A percentile compares a stretch with the other conserved stretches of the same genome.
Conservation (phyloP, 1,139 yeast genomes). For the Spencermartinsiella ligniputridi region DNA sequence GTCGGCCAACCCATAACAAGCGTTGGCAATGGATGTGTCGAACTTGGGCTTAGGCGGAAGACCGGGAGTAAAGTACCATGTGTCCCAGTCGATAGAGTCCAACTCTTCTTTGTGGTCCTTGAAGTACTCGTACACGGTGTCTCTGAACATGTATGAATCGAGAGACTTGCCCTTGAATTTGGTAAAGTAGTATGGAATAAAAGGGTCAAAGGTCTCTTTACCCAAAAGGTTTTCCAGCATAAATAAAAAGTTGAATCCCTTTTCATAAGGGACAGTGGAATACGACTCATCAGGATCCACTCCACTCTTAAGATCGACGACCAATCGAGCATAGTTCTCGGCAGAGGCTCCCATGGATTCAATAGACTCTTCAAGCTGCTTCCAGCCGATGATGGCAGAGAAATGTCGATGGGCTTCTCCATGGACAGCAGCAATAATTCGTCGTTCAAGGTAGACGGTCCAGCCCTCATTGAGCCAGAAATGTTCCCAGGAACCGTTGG, state of each 20-base stretch:
- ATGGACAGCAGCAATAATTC: slow-evolving; percentile 71
- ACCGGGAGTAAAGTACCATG: slow-evolving; percentile 78
- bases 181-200: slow-evolving; percentile 70
- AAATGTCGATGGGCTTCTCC: slow-evolving; percentile 79
- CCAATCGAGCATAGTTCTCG: slow-evolving; percentile 56
- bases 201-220: slow-evolving; percentile 61
- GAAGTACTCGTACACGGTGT: slow-evolving; percentile 59
- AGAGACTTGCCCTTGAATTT: slow-evolving; percentile 66
- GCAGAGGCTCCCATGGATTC: slow-evolving; percentile 48
- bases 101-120: slow-evolving; percentile 43
- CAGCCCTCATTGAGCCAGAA: slow-evolving; percentile 96
- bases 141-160: slow-evolving; percentile 78
- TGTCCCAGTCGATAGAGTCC: slow-evolving; percentile 75
- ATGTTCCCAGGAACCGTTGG: slow-evolving; percentile 89
- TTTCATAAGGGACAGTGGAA: slow-evolving; percentile 85
- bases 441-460: slow-evolving; percentile 88
- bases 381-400: slow-evolving; percentile 85
- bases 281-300: slow-evolving; percentile 87
- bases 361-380: slow-evolving; percentile 64
- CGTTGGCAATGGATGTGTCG: slow-evolving; percentile 72
- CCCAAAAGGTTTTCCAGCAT: slow-evolving; percentile 65
- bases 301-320: slow-evolving; percentile 59
- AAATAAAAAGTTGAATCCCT: slow-evolving; percentile 77
- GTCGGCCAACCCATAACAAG: slow-evolving; percentile 61
- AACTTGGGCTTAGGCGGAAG: slow-evolving; percentile 75